phyloP scores from a whole-genome alignment of 768 basidiomycete genomes.

The Tricholoma terreum region DNA sequence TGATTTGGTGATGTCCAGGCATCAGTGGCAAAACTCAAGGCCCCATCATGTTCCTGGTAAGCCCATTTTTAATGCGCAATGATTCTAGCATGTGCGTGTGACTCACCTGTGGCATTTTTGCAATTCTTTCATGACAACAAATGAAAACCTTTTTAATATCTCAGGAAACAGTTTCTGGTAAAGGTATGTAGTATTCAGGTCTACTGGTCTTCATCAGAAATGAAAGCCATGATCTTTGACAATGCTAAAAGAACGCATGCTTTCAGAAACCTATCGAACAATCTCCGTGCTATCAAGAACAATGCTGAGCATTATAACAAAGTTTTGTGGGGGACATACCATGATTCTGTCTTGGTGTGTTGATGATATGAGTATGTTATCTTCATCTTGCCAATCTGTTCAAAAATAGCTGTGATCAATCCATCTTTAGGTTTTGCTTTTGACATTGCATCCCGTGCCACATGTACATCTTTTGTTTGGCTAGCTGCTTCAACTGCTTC shows the following conservation, averaged over 20 bases:
- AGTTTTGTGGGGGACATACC: slow-evolving; percentile 8
- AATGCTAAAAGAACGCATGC: slow-evolving; percentile 25
- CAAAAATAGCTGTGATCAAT: slow-evolving; percentile 24
- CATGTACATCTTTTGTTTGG: background rate
- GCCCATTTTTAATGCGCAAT: background rate
- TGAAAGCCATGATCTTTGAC: slow-evolving; percentile 27
- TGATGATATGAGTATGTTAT: slow-evolving; percentile 23
- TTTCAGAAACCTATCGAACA: slow-evolving; percentile 15
- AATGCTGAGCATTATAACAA: background rate
- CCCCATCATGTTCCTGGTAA: slow-evolving; percentile 24
- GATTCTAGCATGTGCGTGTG: background rate
- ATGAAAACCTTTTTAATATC: slow-evolving; percentile 28
- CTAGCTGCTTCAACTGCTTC: background rate
- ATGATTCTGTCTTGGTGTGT: slow-evolving; percentile 17
- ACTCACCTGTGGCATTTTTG: slow-evolving; percentile 26
- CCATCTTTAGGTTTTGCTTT: background rate
- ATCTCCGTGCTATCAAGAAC: slow-evolving; percentile 21
- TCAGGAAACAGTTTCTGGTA: slow-evolving; percentile 22
- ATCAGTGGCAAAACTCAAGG: slow-evolving; percentile 31
- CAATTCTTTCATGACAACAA: slow-evolving; percentile 13
- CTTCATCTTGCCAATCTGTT: slow-evolving; percentile 19
- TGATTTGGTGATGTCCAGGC: slow-evolving; percentile 36
- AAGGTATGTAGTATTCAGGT: slow-evolving; percentile 30
- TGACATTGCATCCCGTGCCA: background rate
- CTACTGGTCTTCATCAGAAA: slow-evolving; percentile 29